Base-by-base conservation (phyloP, 2,329 filamentous ascomycete genomes). In the Fusarium algeriense region DNA sequence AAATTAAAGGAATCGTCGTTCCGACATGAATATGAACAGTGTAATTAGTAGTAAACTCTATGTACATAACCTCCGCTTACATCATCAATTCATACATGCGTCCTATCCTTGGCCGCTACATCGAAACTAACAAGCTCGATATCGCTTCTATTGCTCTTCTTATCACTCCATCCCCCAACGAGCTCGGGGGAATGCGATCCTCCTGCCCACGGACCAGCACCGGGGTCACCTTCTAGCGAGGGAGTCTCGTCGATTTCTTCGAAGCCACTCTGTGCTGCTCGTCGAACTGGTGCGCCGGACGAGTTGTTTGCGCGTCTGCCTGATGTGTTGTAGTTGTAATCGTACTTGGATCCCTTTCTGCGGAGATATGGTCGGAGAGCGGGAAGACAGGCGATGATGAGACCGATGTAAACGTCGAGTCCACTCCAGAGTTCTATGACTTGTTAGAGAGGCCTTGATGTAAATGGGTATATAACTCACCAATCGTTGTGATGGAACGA, bases 311-410 rank as follows among this genome's bases (percentile, higher is more conserved):
- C 38, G 1, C 20, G 63, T 35, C 60, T 38, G 7, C 44, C 57
- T 1, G 70, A 73, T 14, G 30, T 26, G 28, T 55, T 46, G 52
- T 68, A 58, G n/a, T 34, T 44, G 35, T 73, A 73, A 1, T 62
- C 46, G 35, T 56, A 62, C 13, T 57, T 57, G 19, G 57, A 49
- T 6, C 43, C 55, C 20, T 63, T 63, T 19, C 45, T 41, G 2
- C 50, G 64, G 11, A 75, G 69, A 14, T 70, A 76, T 11, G 73
- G 73, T 1, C 73, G 60, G 0, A 76, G 65, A 14, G 73, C 63
- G 2, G 73, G 73, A 1, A 76, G 59, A 10, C 71, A 75, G 2
- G 73, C 71, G 4, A 75, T 50, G 10, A 75, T 73, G 2, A 75
- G 60, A 1, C 69, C 70, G 3, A 75, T 56, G 3, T 70, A 68